These are phyloP conservation scores for Cercophora newfieldiana DNA, from an alignment of 495 filamentous ascomycete genomes.

Conservation along the genomic window DNA sequence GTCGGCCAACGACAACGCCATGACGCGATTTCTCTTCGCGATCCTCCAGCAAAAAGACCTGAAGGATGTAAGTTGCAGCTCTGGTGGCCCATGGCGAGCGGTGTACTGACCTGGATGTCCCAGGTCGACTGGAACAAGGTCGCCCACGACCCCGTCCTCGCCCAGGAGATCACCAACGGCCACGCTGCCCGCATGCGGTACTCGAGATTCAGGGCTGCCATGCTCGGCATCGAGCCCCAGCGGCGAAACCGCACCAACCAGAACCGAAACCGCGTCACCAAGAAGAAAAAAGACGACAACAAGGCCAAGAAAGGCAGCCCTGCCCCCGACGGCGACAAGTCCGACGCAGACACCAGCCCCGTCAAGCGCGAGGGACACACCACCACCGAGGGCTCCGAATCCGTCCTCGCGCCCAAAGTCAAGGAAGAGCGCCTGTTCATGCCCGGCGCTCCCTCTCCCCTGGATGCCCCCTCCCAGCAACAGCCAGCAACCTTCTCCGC, in stretches of 20 bases:
- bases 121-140: slow-evolving; percentile 77
- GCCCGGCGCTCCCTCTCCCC: neutral
- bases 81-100: neutral
- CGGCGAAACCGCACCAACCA: slow-evolving; percentile 40
- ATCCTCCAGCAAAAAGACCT: slow-evolving; percentile 75
- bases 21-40: slow-evolving; percentile 67
- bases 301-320: neutral
- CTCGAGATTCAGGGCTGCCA: slow-evolving; percentile 60
- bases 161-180: slow-evolving; percentile 69
- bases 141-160: slow-evolving; percentile 51
- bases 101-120: neutral
- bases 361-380: slow-evolving; percentile 31
- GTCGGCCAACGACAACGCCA: slow-evolving; percentile 51
- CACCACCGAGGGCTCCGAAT: neutral
- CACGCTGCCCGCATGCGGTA: slow-evolving; percentile 83
- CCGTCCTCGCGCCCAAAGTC: slow-evolving; percentile 29
- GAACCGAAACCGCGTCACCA: slow-evolving; percentile 37
- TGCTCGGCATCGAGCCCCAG: slow-evolving; percentile 44
- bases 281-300: slow-evolving; percentile 41
- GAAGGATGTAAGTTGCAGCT: slow-evolving; percentile 59
- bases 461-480: neutral
- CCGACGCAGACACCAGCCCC: slow-evolving; percentile 14
- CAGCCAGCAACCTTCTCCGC: slow-evolving; percentile 5
- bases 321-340: slow-evolving; percentile 31
- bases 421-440: slow-evolving; percentile 34